Conservation (phyloP, 2,329 filamentous ascomycete genomes). For the Calonectria pseudoreteaudii region DNA sequence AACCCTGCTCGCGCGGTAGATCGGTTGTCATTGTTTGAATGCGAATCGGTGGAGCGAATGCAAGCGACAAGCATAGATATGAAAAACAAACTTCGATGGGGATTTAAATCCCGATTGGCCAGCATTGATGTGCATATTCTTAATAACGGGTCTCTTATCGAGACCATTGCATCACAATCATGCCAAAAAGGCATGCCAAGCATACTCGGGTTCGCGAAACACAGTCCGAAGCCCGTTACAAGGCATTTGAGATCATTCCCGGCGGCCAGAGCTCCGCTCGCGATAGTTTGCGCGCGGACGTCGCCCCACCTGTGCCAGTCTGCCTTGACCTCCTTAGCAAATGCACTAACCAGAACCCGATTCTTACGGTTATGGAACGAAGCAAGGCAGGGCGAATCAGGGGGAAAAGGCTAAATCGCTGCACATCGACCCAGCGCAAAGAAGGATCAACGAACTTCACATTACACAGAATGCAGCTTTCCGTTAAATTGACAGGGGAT, state of each 20-base stretch:
- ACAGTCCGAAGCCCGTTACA: not conserved
- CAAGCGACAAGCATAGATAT: not conserved
- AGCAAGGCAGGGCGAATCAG: not conserved
- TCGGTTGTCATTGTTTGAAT: not conserved
- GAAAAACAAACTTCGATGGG: not conserved
- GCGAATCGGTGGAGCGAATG: not conserved
- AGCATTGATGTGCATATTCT: not conserved
- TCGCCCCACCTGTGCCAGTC: not conserved
- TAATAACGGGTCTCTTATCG: not conserved
- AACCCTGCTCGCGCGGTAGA: not conserved
- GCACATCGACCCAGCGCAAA: not conserved
- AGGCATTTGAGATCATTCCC: not conserved
- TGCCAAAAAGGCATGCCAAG: not conserved
- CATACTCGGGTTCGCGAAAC: not conserved
- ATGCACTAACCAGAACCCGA: not conserved
- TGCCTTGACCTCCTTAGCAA: not conserved
- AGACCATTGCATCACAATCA: not conserved
- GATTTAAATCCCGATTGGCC: not conserved
- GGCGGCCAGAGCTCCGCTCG: not conserved
- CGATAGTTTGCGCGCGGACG: slow-evolving; percentile 3
- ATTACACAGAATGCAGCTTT: not conserved
- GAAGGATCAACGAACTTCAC: not conserved
- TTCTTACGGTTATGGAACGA: not conserved
- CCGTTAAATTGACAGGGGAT: not conserved
- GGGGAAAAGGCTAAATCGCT: not conserved